phyloP scores from a whole-genome alignment of 164 flowering plant genomes.

The Annona squamosa region DNA sequence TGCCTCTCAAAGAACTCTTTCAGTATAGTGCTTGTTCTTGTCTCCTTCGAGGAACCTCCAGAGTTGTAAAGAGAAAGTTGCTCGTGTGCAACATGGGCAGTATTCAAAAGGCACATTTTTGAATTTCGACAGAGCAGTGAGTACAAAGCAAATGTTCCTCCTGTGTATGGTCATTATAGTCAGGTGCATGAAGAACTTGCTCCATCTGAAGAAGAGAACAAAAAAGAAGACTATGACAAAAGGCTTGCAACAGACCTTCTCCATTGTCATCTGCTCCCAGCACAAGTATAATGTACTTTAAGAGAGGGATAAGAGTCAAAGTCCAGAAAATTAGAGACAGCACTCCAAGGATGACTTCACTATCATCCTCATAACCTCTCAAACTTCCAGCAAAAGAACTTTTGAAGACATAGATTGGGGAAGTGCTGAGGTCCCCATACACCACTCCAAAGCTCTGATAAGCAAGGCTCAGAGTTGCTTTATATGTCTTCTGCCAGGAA shows the following conservation, averaged over 20 bases:
- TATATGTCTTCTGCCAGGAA: constrained; percentile 17
- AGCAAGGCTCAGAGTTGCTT: constrained; percentile 22
- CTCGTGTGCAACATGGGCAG: constrained; percentile 21
- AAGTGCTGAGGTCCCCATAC: constrained; percentile 37
- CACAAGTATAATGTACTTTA: constrained; percentile 32
- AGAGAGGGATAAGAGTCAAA: constrained; percentile 32
- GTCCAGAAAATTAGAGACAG: constrained; percentile 40
- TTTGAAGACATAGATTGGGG: constrained; percentile 32
- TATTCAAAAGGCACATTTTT: constrained; percentile 30
- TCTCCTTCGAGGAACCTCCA: constrained; percentile 20
- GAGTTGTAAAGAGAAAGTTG: constrained; percentile 18
- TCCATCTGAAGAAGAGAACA: not conserved
- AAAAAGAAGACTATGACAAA: not conserved
- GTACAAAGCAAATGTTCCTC: constrained; percentile 68
- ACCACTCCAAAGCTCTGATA: constrained; percentile 40
- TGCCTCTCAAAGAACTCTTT: constrained; percentile 41
- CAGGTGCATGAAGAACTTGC: constrained; percentile 1
- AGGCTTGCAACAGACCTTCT: constrained; percentile 23
- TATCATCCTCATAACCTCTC: constrained; percentile 18
- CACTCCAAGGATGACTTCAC: constrained; percentile 27
- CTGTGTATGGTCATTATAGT: constrained; percentile 19
- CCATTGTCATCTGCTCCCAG: constrained; percentile 41
- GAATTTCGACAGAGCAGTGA: constrained; percentile 45
- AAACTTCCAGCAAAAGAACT: constrained; percentile 31
- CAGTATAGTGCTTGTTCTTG: constrained; percentile 23